phyloP scores from a whole-genome alignment of 2,329 filamentous ascomycete genomes.

The Esteya vermicola region DNA sequence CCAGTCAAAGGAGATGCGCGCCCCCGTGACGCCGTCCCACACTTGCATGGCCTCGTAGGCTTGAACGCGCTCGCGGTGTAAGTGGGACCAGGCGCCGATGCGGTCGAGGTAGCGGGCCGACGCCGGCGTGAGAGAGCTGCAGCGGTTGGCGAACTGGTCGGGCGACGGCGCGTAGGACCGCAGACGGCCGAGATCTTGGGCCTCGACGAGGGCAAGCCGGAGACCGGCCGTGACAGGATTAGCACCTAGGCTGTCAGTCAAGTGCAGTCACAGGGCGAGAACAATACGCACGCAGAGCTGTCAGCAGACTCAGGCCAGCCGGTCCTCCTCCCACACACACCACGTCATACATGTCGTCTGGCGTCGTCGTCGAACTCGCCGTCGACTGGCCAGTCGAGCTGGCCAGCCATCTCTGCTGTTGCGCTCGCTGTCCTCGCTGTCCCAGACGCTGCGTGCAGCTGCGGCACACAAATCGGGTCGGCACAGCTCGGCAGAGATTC shows the following conservation, averaged over 20 bases:
- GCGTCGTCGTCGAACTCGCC: constrained; percentile 35
- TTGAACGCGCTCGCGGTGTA: constrained; percentile 62
- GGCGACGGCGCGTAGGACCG: constrained; percentile 51
- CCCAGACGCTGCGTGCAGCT: constrained; percentile 28
- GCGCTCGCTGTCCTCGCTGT: constrained; percentile 9
- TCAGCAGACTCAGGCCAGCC: constrained; percentile 69
- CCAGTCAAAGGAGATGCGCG: constrained; percentile 83
- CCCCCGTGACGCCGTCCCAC: constrained; percentile 86
- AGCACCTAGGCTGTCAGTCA: constrained; percentile 37
- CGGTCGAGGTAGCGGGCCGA: constrained; percentile 70
- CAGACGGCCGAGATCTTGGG: constrained; percentile 63
- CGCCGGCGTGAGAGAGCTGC: constrained; percentile 82
- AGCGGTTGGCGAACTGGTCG: constrained; percentile 76
- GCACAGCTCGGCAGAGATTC: constrained; percentile 6
- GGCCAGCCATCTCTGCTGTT: constrained; percentile 26
- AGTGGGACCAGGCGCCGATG: constrained; percentile 74
- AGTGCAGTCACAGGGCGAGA: not conserved
- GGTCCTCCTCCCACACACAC: constrained; percentile 85
- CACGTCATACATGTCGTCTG: constrained; percentile 78
- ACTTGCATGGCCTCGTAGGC: constrained; percentile 94
- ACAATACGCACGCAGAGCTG: constrained; percentile 51
- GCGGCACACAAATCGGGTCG: constrained; percentile 23
- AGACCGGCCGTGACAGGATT: constrained; percentile 63
- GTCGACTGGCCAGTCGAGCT: constrained; percentile 15
- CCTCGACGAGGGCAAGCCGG: constrained; percentile 78